These are phyloP conservation scores for Zea luxurians DNA, from an alignment of 176 grass and related monocot species.

Conservation along the genomic window DNA sequence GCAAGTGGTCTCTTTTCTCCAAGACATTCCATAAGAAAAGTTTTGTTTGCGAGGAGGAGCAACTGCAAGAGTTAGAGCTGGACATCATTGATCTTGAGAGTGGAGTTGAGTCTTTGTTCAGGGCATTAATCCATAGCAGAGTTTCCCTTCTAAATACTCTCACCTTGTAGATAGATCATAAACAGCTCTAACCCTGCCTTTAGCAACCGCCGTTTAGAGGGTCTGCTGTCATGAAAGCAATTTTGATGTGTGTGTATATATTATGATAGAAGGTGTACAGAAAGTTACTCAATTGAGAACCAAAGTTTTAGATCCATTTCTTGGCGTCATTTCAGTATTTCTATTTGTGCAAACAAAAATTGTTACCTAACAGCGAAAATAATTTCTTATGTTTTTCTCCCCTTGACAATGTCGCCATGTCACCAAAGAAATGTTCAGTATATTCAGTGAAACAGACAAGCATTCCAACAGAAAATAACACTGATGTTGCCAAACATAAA, in stretches of 20 bases:
- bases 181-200: neutral
- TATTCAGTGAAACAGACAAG: neutral
- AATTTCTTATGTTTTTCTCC: neutral
- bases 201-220: conserved; percentile 42
- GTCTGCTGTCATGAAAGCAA: conserved; percentile 8
- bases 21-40: conserved; percentile 28
- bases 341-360: neutral
- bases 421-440: neutral
- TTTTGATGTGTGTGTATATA: neutral
- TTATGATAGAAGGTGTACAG: neutral
- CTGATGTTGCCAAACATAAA: no score
- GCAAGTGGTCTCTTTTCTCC: conserved; percentile 39
- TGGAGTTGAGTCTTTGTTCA: conserved; percentile 18
- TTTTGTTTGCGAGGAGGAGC: conserved; percentile 14
- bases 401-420: neutral
- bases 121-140: conserved; percentile 15
- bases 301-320: conserved; percentile 8
- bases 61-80: conserved; percentile 33
- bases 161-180: neutral
- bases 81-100: conserved; percentile 29
- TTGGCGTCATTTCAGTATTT: neutral
- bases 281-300: neutral
- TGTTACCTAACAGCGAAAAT: neutral
- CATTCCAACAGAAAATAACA: neutral
- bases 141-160: conserved; percentile 10